Percentiles rank a stretch among this genome's conserved stretches.
Conservation (phyloP, 805 yeast species). For the Zygosaccharomyces kombuchaensis region DNA sequence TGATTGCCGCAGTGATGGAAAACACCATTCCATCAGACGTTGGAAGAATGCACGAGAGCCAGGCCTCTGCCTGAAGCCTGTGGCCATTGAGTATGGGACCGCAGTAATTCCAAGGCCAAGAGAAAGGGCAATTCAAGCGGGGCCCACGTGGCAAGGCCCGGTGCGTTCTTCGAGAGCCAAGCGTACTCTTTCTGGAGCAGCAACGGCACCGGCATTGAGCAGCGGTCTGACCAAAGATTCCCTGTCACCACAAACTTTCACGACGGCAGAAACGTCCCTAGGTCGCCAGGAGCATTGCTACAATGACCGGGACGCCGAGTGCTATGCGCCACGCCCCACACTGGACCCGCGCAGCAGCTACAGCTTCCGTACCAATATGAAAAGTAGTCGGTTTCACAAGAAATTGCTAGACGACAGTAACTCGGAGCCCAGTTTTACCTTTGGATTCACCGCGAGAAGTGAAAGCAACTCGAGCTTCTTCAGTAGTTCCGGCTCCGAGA, state of each 20-base stretch:
- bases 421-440: background rate
- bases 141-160: background rate
- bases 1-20: background rate
- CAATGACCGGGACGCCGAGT: background rate
- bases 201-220: slow-evolving; percentile 1
- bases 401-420: background rate
- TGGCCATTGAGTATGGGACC: background rate
- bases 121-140: background rate
- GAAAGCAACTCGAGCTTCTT: background rate
- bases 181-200: slow-evolving; percentile 3
- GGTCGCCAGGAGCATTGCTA: background rate
- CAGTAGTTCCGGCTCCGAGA: background rate
- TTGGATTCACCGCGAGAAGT: background rate
- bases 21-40: slow-evolving; percentile 11
- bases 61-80: background rate
- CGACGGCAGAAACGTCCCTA: background rate
- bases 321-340: slow-evolving; percentile 1
- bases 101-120: background rate
- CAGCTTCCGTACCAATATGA: slow-evolving; percentile 2
- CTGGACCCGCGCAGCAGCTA: slow-evolving; percentile 2
- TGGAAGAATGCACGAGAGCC: slow-evolving; percentile 9
- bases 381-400: background rate
- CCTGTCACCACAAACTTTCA: background rate
- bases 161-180: background rate
- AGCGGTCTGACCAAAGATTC: background rate